Percentiles rank a stretch among this genome's conserved stretches.
phyloP scores from a whole-genome alignment of 441 rosid species.

The Brassica hybrid region DNA sequence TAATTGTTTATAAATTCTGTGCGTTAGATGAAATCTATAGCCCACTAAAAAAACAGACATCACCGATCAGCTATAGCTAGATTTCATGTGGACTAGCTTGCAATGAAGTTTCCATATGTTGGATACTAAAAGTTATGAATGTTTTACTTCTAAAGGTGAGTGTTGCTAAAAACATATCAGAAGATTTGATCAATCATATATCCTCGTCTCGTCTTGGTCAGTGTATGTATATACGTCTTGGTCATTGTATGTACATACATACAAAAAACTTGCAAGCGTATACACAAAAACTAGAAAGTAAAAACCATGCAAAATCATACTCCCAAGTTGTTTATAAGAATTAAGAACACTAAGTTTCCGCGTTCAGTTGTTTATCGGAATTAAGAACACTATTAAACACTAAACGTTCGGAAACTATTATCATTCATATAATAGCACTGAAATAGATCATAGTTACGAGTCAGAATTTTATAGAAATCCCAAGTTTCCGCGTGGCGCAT shows the following conservation, averaged over 20 bases:
- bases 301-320: background rate
- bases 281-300: background rate
- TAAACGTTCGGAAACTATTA: background rate
- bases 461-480: constrained; percentile 4
- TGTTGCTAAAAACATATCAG: background rate
- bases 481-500: constrained; percentile 42
- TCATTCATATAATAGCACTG: constrained; percentile 8
- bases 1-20: background rate
- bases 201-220: background rate
- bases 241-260: background rate
- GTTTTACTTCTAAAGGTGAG: background rate
- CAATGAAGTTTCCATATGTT: constrained; percentile 28
- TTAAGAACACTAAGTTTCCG: background rate
- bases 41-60: background rate
- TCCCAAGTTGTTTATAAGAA: background rate
- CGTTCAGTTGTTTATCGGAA: background rate
- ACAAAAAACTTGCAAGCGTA: background rate
- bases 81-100: constrained; percentile 36
- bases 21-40: background rate
- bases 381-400: background rate
- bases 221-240: too few species aligned
- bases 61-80: constrained; percentile 16
- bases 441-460: constrained; percentile 19
- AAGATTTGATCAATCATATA: background rate
- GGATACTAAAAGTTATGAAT: background rate